Evolutionary conservation across 2,329 filamentous ascomycete species (phyloP), one percentile per base, ranked within the genome.

Genomic region (Sporothrix pseudoabietina): DNA sequence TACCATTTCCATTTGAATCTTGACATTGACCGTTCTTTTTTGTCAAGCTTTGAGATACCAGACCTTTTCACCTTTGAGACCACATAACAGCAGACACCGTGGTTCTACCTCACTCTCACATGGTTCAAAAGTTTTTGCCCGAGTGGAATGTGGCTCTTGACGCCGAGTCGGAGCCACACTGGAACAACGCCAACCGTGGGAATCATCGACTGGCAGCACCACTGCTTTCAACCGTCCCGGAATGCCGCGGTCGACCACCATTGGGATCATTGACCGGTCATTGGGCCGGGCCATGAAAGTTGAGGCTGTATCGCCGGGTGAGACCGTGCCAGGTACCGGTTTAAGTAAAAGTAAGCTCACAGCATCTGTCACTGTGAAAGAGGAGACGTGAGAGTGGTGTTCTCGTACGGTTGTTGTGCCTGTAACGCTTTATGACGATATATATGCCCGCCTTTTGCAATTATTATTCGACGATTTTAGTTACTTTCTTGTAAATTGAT

Each of bases 191-290:
- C 49, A 69, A 26, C 12, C 39, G 12, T 16, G 59, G 26, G 61
- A 66, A 32, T 63, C 32, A 35, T 22, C 49, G 14, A 16, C 30
- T 10, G 61, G 61, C 16, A 57, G 61, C 59, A 66, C 71, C 12
- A 66, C 57, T 4, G 71, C 71, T 9, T 19, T 68, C 35, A 22
- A 49, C 22, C 61, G 63, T 0, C 59, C 71, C 2, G 2, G 6
- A 12, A 22, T 69, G 39, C 61, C 49, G 14, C 71, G 71, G n/a
- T 55, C 49, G 35, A 32, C 71, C 32, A 74, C 73, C 26, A 65
- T 70, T 19, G 69, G 73, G 55, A 69, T 61, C 61, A 69, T 69
- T 9, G 73, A 74, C 52, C 59, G 59, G 44, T 72, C 41, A 5
- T 55, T 72, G 7, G 69, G 52, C 69, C 63, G 55, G 16, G 57